Base-by-base conservation (phyloP, 2,329 filamentous ascomycete genomes). In the Fusarium pseudocircinatum region DNA sequence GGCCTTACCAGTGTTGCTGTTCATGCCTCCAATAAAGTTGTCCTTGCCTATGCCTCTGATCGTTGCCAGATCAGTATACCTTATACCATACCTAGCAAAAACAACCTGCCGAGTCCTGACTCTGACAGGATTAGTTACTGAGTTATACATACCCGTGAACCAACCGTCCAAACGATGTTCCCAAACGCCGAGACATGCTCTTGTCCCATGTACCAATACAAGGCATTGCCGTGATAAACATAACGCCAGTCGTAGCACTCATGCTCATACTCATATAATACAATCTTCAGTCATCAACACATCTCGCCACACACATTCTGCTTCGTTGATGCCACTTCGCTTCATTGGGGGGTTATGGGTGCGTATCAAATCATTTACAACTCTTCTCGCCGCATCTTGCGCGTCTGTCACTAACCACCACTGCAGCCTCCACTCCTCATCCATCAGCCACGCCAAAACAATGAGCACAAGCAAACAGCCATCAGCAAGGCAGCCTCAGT, bases 321-420 rank as follows among this genome's bases (percentile, higher is more conserved):
- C 54, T 60, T 60, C 59, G 30, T 53, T 76, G 61, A 67, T 74
- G 68, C 76, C 75, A 72, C 73, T 73, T 75, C 69, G 74, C 73
- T 77, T 77, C 77, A 71, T 74, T 78, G 58, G 68, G 68, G 72
- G 56, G 64, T 69, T 66, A 65, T 73, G 69, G 65, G 73, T 76
- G 72, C 75, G 71, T 77, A 77, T 77, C 75, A 77, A 77, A 75
- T 78, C 78, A 74, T 77, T 72, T 78, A 79, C 77, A 78, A 76
- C 78, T 77, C 74, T 77, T 75, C 76, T 69, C 75, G 75, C 76
- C 76, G 67, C 77, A 75, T 72, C 76, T 70, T 79, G 75, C 76
- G 71, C 66, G 59, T 78, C 74, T 75, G 74, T 77, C 72, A 73
- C 75, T 64, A 73, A 63, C 63, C 72, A 72, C 72, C 64, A 69